Base-by-base conservation (phyloP, 179 eudicot genomes). In the Camellia oleifera region DNA sequence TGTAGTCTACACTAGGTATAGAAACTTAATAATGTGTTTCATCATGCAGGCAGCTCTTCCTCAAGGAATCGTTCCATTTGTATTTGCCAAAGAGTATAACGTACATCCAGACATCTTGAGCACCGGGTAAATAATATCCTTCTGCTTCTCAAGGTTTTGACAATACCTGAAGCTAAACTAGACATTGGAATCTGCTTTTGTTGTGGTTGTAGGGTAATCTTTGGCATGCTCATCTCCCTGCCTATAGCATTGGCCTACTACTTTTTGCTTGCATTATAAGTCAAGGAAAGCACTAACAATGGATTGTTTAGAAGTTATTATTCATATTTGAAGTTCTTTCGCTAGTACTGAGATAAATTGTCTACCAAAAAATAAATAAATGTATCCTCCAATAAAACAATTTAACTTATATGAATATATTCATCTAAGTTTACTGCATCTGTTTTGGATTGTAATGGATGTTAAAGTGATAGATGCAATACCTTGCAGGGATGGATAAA, bases 21-120 rank as follows among this genome's bases (percentile, higher is more conserved):
- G 6, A 63, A 2, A 75, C 18, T 13, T 23, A 79, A 26, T 6
- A 9, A 10, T 11, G 9, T 79, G 13, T 60, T 69, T 13, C 61
- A 42, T 79, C 14, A 26, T 78, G 80, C 86, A 87, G 89, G 87
- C 89, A 78, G 82, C 89, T 77, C 87, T 87, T 74, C 89, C 89
- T 48, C 89, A 87, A 78, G 89, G 89, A 74, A 87, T 87, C 5
- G 89, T 86, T 60, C 87, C 89, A 11, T 86, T 86, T 61, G 89
- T 86, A 42, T 86, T 86, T 71, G 84, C 89, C 23, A 84, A 72
- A 70, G 87, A 87, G 83, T 87, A 84, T 76, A 84, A 87, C 48
- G 62, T 84, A 61, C 79, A 87, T 75, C 86, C 89, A 48, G 82
- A 82, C 71, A 82, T 87, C 63, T 70, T 87, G 75, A 82, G 89